Evolutionary conservation across 2,329 filamentous ascomycete species (phyloP), one percentile per base, ranked within the genome.

Genomic region (Aspergillus sergii): DNA sequence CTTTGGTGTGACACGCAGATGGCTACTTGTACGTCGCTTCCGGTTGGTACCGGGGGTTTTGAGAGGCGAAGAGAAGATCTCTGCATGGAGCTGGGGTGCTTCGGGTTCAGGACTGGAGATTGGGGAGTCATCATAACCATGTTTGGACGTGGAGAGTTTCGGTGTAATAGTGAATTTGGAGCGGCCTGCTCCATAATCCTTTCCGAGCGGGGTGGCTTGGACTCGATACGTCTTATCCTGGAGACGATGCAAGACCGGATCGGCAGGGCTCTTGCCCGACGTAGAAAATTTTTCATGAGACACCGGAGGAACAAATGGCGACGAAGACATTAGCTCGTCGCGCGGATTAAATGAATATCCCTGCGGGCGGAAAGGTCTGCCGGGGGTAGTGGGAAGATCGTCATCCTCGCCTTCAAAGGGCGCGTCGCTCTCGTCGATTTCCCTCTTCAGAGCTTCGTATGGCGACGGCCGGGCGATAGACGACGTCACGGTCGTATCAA

Each of bases 171-270:
- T 70, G 70, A 75, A 76, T 62, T 75, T 76, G 64, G 75, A 69
- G 46, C 73, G 65, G 61, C 72, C 56, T 43, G 68, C 59, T 26
- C 66, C 62, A 62, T 66, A 73, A 56, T 82, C 80, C 46, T 80
- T 81, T 11, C 88, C 90, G 69, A 95, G 89, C 0, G 95, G 95
- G 11, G 95, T 99, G 7, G 94, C 93, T 78, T 96, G 92, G 28
- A 99, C 85, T 36, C 94, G 92, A 81, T 96, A 99, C 62, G 91
- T 97, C 79, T 96, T 97, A 82, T 98, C 94, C 6, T 96, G 87
- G n/a, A 98, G 85, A 63, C 91, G 91, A 76, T 98, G 94, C 46
- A 99, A 85, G 10, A 98, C 83, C 3, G 92, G 91, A 73, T 97
- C 93, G 73, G 77, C 74, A 14, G 73, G 68, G 41, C 71, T 72